Conservation (phyloP, 768 basidiomycete species). For the Mycena maculata region DNA sequence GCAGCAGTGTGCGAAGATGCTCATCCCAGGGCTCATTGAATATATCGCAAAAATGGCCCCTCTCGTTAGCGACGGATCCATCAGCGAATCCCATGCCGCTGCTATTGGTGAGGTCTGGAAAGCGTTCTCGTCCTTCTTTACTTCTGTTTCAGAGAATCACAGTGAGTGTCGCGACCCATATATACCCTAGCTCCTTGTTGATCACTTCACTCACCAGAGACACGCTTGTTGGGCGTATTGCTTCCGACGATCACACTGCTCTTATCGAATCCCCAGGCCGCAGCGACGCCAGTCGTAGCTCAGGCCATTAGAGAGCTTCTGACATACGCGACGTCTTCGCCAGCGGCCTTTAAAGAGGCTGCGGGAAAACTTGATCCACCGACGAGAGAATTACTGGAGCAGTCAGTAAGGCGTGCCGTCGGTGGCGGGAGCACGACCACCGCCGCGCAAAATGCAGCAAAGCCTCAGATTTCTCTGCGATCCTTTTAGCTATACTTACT, state of each 20-base stretch:
- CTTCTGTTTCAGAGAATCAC: conserved; percentile 64
- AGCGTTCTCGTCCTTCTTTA: conserved; percentile 75
- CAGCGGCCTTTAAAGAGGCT: conserved; percentile 87
- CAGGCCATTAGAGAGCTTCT: conserved; percentile 77
- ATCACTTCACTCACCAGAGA: conserved; percentile 57
- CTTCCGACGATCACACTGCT: conserved; percentile 82
- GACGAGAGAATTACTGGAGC: conserved; percentile 74
- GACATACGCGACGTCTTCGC: conserved; percentile 75
- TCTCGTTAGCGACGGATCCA: conserved; percentile 64
- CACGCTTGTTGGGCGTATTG: conserved; percentile 74
- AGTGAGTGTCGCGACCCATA: conserved; percentile 58
- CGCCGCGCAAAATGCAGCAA: conserved; percentile 51
- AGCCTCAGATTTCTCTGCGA: conserved; percentile 83
- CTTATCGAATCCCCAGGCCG: conserved; percentile 62
- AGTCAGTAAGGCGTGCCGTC: conserved; percentile 81
- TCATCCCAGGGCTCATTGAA: conserved; percentile 86
- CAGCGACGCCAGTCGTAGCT: conserved; percentile 60
- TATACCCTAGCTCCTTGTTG: not conserved
- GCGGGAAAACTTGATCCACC: conserved; percentile 71
- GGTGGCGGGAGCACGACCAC: conserved; percentile 53
- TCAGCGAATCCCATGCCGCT: conserved; percentile 66
- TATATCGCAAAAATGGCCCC: conserved; percentile 79
- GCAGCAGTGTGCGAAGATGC: conserved; percentile 73
- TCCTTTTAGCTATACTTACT: conserved; percentile 62
- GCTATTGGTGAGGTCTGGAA: conserved; percentile 86